Evolutionary conservation across 2,329 filamentous ascomycete species (phyloP).

Genomic region (Pyrenophora graminea): DNA sequence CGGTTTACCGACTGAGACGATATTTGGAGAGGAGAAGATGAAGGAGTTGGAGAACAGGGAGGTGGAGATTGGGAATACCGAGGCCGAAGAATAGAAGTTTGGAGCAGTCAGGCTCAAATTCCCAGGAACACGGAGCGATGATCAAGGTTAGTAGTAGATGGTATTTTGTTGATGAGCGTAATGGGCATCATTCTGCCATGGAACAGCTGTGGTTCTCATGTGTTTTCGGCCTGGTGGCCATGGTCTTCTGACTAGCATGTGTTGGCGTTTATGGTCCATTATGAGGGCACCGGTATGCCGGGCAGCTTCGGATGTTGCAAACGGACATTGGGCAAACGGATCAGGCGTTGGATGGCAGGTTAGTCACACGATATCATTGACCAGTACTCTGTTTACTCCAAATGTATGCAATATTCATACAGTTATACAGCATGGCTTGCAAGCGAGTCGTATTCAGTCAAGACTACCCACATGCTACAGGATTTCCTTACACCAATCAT

Average conservation of each 20-base stretch:
- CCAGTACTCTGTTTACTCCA: background rate
- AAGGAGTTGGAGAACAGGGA: slow-evolving; percentile 73
- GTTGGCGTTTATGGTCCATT: slow-evolving; percentile 1
- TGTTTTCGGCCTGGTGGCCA: background rate
- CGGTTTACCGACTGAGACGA: slow-evolving; percentile 73
- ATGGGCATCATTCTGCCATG: no score
- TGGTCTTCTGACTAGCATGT: background rate
- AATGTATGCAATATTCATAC: background rate
- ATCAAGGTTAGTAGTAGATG: background rate
- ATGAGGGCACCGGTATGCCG: background rate
- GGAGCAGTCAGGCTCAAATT: background rate
- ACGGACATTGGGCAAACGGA: background rate
- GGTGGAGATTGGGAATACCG: slow-evolving; percentile 80
- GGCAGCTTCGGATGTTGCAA: background rate
- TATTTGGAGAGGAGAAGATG: slow-evolving; percentile 78
- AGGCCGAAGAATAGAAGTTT: slow-evolving; percentile 61
- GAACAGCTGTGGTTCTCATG: no score
- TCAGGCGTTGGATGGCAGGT: background rate
- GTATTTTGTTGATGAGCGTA: no score
- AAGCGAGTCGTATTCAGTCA: no score
- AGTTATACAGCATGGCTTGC: no score
- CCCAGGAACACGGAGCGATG: background rate
- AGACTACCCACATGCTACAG: no score
- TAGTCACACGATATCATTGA: background rate
- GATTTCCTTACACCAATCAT: no score